Evolutionary conservation across 495 filamentous ascomycete species (phyloP), one percentile per base, ranked within the genome.

Genomic region (Penicillium goetzii): DNA sequence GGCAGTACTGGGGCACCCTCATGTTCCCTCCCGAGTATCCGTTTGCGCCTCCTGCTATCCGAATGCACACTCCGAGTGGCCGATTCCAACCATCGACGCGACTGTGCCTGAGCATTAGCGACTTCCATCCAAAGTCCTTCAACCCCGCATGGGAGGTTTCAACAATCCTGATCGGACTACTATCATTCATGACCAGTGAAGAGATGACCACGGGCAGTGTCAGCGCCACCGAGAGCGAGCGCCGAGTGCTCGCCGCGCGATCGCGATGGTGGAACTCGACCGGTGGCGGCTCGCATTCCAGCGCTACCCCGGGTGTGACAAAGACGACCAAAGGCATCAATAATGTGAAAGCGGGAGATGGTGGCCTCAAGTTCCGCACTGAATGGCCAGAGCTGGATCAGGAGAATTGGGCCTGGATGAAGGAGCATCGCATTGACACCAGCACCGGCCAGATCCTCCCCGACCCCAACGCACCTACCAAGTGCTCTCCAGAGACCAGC

Each of bases 111-210:
- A 92, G 89, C 73, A 99, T 98, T 68, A 91, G 87, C 64, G 95
- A 99, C 74, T 99, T 98, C 78, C 95, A 99, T 74, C 95, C 95
- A 0, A 93, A 93, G 68, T 93, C 90, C 41, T 99, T 99, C 84
- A 99, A 99, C 72, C 95, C 95, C 11, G 93, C 95, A n/a, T 99
- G 95, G 95, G 92, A 96, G 68, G 95, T 98, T 12, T 92, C 88
- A 47, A 99, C 95, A 4, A 99, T 99, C 68, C 81, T 99, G 21
- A 97, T 97, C 62, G 95, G 95, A 41, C 82, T 99, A 19, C 82
- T 97, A 59, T 93, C 89, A 43, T 99, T 99, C 76, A 99, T 99
- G 95, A 98, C 94, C 4, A 92, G 90, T 62, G 94, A 99, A 70
- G 95, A 99, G 78, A 97, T 98, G 93, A 99, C 95, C 1, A 98